Base-by-base conservation (phyloP, 2,329 filamentous ascomycete species). In the Apiospora arundinis region DNA sequence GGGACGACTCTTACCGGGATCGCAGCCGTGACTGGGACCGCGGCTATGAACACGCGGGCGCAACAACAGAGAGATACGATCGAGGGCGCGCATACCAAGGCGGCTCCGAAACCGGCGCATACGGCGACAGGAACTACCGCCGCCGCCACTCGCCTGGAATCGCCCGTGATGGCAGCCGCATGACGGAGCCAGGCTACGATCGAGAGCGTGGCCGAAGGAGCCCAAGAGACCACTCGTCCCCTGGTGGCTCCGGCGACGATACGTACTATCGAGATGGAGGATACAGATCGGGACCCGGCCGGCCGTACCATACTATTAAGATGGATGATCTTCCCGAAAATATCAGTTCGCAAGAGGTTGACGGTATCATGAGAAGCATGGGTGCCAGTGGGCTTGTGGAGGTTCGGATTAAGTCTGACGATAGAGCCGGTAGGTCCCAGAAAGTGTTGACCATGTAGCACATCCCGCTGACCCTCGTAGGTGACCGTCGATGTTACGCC, bases 231-330 rank as follows among this genome's bases (percentile, higher is more conserved):
- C 76, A 74, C 21, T 80, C 79, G 1, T 77, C 77, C 28, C 71
- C 74, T 48, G 75, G 75, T 40, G 78, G 78, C 6, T 74, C 75
- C 23, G 77, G 77, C 25, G 75, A 78, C 52, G 72, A 71, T 52
- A 75, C 77, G 68, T 74, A 78, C 66, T 77, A 74, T 32, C 77
- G 70, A 9, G 56, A 78, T 68, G 45, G 74, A 23, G 70, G 67
- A 49, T 73, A 75, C 45, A 77, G 78, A 32, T 75, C 75, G 49
- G 76, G 75, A n/a, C 75, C 76, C 8, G 79, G 78, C 23, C 75
- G 79, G 28, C 78, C 79, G 16, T 77, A 78, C 63, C 78, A 81
- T 69, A 81, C 78, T 8, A 71, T 81, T 7, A 81, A 81, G 70
- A 73, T 81, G 25, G 77, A 80, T 66, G 78, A 79, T 40, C 75